Base-by-base conservation (phyloP, 148 eudicot genomes). In the Chenopodium album region DNA sequence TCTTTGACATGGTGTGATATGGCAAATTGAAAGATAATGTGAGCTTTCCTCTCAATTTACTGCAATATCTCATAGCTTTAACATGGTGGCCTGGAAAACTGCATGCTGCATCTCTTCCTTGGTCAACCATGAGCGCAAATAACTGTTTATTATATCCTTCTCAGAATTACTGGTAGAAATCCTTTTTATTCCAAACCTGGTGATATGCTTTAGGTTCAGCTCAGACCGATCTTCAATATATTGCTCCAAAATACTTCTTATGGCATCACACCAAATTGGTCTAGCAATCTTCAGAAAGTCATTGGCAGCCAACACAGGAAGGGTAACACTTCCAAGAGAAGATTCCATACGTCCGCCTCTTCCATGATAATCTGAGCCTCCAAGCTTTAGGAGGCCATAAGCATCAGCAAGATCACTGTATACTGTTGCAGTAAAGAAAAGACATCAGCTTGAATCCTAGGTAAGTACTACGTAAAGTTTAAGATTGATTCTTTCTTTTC, bases 301-400 rank as follows among this genome's bases (percentile, higher is more conserved):
- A 22, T 88, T 88, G 47, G 90, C 86, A 37, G 91, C 87, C 77
- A 89, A 67, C 70, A 91, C 88, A 0, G 99, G 98, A 48, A 95
- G 89, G 84, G 86, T 89, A 79, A 92, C 94, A 68, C 92, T 92
- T 67, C 99, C 99, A 17, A 95, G 87, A 77, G 88, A 78, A 9
- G 97, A 90, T 88, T 95, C 99, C n/a, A 88, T 76, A 44, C 86
- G 91, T 59, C 94, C 93, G 26, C 95, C 98, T 89, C 88, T 90
- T 79, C 93, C 99, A 29, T 95, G 99, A 82, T 84, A 95, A 84
- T 95, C 99, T 3, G 99, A 94, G 34, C 99, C 99, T 85, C 99
- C 99, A 4, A 95, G 89, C 89, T 95, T 95, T 82, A 95, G 34
- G 67, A 95, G 91, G 80, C 89, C 88, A 68, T 92, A 88, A 7